Evolutionary conservation across 176 grass and related monocot species (phyloP), one percentile per base, ranked within the genome.

Genomic region (Chloris gayana): DNA sequence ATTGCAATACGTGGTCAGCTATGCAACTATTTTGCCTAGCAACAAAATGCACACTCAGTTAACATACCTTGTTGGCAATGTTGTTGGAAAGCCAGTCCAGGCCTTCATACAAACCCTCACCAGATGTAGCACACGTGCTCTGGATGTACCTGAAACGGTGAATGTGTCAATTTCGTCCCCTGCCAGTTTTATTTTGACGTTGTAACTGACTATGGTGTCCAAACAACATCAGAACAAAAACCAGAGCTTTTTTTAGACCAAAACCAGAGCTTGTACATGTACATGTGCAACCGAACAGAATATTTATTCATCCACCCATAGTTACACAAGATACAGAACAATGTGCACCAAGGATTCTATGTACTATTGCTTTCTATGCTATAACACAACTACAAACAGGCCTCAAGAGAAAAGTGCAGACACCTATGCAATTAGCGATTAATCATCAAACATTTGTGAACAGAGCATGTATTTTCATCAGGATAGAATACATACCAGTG

Each of bases 1-100:
- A 81, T 22, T 5, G 24, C 2, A 0, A 76, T 9, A 75, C 1
- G 30, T 21, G n/a, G 35, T 89, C 57, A 89, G 84, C 32, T 29
- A 1, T 29, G 0, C 14, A 39, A 45, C 45, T 22, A 33, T 14
- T 84, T 18, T 18, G 4, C 33, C 22, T 39, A 50, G 17, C 41
- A 56, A 64, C 22, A 1, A 33, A n/a, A 4, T 12, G 25, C 58
- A n/a, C n/a, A 33, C 47, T 10, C 24, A 18, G 24, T 14, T 49
- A 3, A 0, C n/a, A 3, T 72, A 89, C 87, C 83, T 89, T 89
- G 87, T 82, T 89, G 13, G 87, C 87, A 24, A 89, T 89, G 73
- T 89, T 89, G 87, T 85, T 89, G 44, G 87, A 89, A 57, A 89
- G 87, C 87, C 87, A 89, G 72, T 89, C 87, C 73, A 89, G 87